Evolutionary conservation across 441 rosid genomes (phyloP), one percentile per base, ranked within the genome.

Genomic region (Aleurites moluccanus): DNA sequence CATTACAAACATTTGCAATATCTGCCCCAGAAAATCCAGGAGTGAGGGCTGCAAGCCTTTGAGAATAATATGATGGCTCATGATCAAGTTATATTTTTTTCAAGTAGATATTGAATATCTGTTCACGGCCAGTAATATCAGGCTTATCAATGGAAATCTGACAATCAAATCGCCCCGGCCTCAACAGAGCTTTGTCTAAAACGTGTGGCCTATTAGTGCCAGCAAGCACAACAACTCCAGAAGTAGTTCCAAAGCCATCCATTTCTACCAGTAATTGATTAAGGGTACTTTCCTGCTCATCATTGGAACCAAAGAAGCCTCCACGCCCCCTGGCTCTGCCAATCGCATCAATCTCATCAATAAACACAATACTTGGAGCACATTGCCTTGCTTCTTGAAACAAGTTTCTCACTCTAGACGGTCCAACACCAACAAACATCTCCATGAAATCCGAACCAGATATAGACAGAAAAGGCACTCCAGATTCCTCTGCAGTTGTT

Each of bases 11-110:
- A 80, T 90, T 87, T 20, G 92, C 92, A 71, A 89, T 90, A 80
- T 90, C 95, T n/a, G 91, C 93, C 69, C 93, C 91, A 67, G 89
- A 88, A 79, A 90, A 88, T 74, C 95, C 92, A 72, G 92, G 91
- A 64, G 92, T 87, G 50, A 90, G 89, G 66, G 95, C 90, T 57
- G 91, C 92, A 72, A 90, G 87, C 75, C 90, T 86, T 80, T 88
- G 88, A 16, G 95, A 88, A 81, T 80, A 87, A 81, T 59, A 88
- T 3, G 86, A 83, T 57, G 95, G 91, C 59, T 85, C 83, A 3
- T 81, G 81, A 81, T 90, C 90, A 72, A 90, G 90, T 82, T 87
- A 88, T 67, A 90, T 70, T 81, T 84, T 90, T 70, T 81, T 83
- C 85, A 86, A 75, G 77, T 90, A 90, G 74, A 90, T 82, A 66